A percentile compares a stretch with the other conserved stretches of the same genome.
phyloP scores from a whole-genome alignment of 148 eudicot species.

The Polygonum aviculare region DNA sequence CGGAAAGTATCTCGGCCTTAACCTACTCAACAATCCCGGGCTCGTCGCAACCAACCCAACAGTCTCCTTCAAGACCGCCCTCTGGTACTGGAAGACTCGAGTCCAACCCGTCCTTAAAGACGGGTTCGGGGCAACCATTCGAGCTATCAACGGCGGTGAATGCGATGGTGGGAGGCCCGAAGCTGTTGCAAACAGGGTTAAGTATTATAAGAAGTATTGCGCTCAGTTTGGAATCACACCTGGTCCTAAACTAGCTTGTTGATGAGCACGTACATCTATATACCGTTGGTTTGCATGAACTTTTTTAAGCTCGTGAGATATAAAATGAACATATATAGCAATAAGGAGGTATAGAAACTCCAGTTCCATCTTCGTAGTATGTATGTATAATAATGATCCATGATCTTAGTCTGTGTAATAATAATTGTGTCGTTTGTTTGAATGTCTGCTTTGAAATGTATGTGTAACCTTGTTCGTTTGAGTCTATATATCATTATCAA shows the following conservation, averaged over 20 bases:
- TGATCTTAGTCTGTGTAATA: neutral
- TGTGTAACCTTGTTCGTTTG: neutral
- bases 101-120: slow-evolving; percentile 14
- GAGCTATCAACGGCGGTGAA: neutral
- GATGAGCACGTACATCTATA: neutral
- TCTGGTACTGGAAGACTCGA: slow-evolving; percentile 29
- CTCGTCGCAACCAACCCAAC: slow-evolving; percentile 16
- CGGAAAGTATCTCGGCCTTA: slow-evolving; percentile 25
- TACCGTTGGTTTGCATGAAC: too few relatives aligned
- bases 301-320: neutral
- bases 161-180: neutral
- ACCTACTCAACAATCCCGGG: slow-evolving; percentile 28
- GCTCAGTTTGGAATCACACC: neutral
- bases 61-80: slow-evolving; percentile 29
- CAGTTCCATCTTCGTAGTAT: neutral
- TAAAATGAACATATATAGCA: neutral
- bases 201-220: neutral
- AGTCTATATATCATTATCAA: neutral
- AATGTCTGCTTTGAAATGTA: neutral
- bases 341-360: neutral
- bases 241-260: neutral
- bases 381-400: neutral
- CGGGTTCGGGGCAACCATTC: slow-evolving; percentile 23
- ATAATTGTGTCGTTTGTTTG: neutral
- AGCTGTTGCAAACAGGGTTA: neutral